Percentiles rank a stretch among this genome's conserved stretches.
phyloP scores from a whole-genome alignment of 2,329 filamentous ascomycete genomes.

The Microsporum ferrugineum region DNA sequence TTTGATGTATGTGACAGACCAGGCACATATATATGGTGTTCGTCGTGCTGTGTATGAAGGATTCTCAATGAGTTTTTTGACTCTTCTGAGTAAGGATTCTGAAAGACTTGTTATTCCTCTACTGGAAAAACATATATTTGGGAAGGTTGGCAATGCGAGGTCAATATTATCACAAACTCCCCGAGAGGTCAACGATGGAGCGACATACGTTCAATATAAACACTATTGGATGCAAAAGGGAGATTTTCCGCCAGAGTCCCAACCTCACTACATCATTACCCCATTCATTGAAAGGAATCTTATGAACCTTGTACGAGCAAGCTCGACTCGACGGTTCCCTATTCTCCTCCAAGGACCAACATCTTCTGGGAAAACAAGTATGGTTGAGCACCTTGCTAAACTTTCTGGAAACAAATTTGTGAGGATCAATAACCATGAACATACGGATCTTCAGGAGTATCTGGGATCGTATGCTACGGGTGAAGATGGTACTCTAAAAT shows the following conservation, averaged over 20 bases:
- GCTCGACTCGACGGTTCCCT: slow-evolving; percentile 82
- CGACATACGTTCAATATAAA: slow-evolving; percentile 68
- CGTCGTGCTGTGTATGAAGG: slow-evolving; percentile 84
- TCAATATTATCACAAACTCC: slow-evolving; percentile 69
- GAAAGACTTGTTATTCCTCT: slow-evolving; percentile 67
- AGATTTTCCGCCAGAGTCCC: slow-evolving; percentile 51
- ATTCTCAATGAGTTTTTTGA: slow-evolving; percentile 96
- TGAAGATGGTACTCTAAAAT: slow-evolving; percentile 69
- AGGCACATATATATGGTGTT: slow-evolving; percentile 71
- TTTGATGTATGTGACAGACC: slow-evolving; percentile 74
- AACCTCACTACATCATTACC: slow-evolving; percentile 90
- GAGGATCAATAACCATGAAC: slow-evolving; percentile 98
- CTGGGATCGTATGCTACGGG: slow-evolving; percentile 87
- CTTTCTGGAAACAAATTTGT: slow-evolving; percentile 95
- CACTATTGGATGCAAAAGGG: slow-evolving; percentile 89
- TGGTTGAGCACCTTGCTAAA: slow-evolving; percentile 98
- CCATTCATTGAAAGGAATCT: slow-evolving; percentile 91
- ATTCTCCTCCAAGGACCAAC: slow-evolving; percentile 94
- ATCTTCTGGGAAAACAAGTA: slow-evolving; percentile 95
- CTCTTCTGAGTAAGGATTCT: slow-evolving; percentile 70
- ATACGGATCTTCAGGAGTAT: slow-evolving; percentile 96
- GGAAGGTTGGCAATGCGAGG: slow-evolving; percentile 55
- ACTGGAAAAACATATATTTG: slow-evolving; percentile 69
- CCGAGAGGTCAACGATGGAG: slow-evolving; percentile 63
- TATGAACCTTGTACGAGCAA: slow-evolving; percentile 84